Conservation (phyloP, 345 rosid genomes). For the Pelargonium nanum region DNA sequence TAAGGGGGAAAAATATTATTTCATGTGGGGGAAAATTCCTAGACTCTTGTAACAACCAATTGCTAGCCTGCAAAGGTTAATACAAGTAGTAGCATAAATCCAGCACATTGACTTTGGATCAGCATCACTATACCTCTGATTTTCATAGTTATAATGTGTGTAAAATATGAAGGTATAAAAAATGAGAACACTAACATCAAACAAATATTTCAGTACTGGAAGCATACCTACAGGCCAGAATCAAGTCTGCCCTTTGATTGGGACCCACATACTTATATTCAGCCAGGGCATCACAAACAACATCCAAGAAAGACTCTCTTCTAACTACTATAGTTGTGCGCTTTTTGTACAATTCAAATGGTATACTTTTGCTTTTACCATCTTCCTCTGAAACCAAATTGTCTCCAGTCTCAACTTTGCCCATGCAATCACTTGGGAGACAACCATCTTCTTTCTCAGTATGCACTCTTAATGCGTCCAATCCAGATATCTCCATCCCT, state of each 20-base stretch:
- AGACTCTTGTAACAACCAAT: no score
- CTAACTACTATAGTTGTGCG: slow-evolving; percentile 69
- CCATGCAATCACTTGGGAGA: slow-evolving; percentile 15
- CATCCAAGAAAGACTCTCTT: slow-evolving; percentile 59
- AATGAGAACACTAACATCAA: neutral
- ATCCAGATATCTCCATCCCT: slow-evolving; percentile 21
- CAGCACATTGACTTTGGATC: neutral
- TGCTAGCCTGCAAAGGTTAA: neutral
- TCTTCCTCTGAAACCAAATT: slow-evolving; percentile 17
- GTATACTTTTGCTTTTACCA: slow-evolving; percentile 29
- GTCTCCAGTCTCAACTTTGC: slow-evolving; percentile 16
- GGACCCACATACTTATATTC: slow-evolving; percentile 93
- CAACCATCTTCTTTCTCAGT: slow-evolving; percentile 24
- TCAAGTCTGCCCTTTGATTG: slow-evolving; percentile 89
- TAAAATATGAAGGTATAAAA: neutral
- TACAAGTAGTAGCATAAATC: neutral
- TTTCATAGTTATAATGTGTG: neutral
- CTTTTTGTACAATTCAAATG: slow-evolving; percentile 84
- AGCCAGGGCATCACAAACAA: slow-evolving; percentile 70
- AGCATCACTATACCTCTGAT: no score
- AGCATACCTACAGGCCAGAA: slow-evolving; percentile 89
- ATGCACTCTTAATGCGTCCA: slow-evolving; percentile 20
- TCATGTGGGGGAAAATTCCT: no score
- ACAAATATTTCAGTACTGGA: neutral
- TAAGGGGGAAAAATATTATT: no score